Percentiles rank a stretch among this genome's conserved stretches.
Evolutionary conservation across 2,329 filamentous ascomycete species (phyloP).

Genomic region (Sordariomycetes sp.): DNA sequence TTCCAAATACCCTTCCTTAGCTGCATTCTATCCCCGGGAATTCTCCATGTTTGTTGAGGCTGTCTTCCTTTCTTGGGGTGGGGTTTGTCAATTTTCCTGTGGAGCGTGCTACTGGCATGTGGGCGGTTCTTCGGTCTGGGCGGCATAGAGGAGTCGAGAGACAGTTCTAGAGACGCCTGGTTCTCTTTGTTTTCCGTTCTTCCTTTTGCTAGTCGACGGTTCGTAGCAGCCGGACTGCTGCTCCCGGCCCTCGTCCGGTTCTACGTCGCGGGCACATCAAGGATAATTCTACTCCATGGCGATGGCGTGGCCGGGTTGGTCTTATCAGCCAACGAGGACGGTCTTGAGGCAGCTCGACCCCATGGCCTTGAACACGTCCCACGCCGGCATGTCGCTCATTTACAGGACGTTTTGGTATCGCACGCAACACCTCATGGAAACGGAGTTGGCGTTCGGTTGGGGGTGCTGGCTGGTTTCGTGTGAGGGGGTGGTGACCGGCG

Average conservation of each 20-base stretch:
- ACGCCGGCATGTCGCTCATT: neutral
- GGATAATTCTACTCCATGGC: neutral
- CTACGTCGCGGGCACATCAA: neutral
- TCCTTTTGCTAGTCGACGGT: neutral
- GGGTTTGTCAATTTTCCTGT: neutral
- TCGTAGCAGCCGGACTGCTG: neutral
- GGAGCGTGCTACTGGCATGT: neutral
- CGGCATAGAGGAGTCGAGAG: neutral
- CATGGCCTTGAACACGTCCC: neutral
- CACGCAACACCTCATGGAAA: neutral
- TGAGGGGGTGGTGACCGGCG: neutral
- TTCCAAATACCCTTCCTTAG: neutral
- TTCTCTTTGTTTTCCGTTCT: neutral
- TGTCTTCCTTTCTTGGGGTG: neutral
- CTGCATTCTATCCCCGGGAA: neutral
- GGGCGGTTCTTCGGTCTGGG: neutral
- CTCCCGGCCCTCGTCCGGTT: neutral
- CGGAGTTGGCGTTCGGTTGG: neutral
- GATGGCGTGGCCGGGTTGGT: neutral
- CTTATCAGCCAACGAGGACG: neutral
- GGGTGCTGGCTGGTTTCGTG: neutral
- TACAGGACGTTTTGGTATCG: neutral
- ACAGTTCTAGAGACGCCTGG: neutral
- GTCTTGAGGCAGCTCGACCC: neutral
- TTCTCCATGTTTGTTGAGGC: neutral